Conservation (phyloP, 2,329 filamentous ascomycete genomes). For the Nemania sp. region DNA sequence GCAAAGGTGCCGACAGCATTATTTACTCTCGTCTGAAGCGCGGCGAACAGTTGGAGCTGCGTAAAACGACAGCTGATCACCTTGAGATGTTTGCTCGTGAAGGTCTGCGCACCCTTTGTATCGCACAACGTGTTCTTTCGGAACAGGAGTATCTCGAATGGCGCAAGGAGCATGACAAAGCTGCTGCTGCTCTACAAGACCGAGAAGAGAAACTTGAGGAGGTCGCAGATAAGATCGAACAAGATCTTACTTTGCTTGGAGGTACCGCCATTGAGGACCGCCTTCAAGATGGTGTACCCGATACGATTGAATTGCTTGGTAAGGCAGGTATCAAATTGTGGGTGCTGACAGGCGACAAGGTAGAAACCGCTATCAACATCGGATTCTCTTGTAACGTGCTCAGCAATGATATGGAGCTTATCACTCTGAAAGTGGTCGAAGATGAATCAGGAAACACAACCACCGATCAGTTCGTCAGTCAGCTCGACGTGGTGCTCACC, state of each 20-base stretch:
- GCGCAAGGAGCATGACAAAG: conserved; percentile 85
- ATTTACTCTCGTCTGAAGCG: conserved; percentile 90
- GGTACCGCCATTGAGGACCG: conserved; percentile 98
- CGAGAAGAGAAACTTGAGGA: conserved; percentile 93
- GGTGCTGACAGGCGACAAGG: conserved; percentile 98
- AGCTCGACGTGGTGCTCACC: conserved; percentile 73
- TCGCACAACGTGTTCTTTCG: conserved; percentile 78
- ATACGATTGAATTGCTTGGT: conserved; percentile 88
- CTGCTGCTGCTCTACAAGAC: conserved; percentile 79
- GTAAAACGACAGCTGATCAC: conserved; percentile 85
- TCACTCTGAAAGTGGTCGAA: conserved; percentile 84
- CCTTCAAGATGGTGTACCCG: conserved; percentile 93
- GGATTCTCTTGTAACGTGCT: conserved; percentile 98
- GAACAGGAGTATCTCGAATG: conserved; percentile 85
- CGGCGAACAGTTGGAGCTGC: conserved; percentile 83
- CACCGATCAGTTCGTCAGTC: conserved; percentile 56
- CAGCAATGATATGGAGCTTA: conserved; percentile 96
- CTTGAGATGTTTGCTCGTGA: conserved; percentile 96
- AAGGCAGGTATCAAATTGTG: conserved; percentile 97
- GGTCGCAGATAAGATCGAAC: conserved; percentile 88
- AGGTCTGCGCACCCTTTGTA: conserved; percentile 91
- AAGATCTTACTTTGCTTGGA: conserved; percentile 83
- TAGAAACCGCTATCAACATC: conserved; percentile 99
- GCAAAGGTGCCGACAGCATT: conserved; percentile 96
- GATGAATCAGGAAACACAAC: conserved; percentile 59